A percentile compares a stretch with the other conserved stretches of the same genome.
phyloP scores from a whole-genome alignment of 352 stramenopile species.

The Globisporangium alternatum region DNA sequence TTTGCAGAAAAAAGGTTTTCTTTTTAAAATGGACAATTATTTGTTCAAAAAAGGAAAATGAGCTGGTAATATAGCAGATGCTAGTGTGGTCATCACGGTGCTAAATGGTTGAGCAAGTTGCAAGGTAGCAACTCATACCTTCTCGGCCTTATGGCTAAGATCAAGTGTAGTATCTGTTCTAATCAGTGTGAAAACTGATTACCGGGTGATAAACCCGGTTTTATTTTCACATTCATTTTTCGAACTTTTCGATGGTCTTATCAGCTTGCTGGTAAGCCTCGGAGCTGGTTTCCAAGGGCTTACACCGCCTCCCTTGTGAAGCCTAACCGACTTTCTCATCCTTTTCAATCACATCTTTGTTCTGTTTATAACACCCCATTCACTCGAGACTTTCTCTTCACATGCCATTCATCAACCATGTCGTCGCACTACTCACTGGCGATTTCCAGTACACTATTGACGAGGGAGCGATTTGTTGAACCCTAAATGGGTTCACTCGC shows the following conservation, averaged over 20 bases:
- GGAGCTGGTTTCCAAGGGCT: not conserved
- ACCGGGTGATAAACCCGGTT: constrained; percentile 41
- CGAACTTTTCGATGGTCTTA: not conserved
- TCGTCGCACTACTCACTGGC: too few species aligned
- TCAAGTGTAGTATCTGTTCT: constrained; percentile 93
- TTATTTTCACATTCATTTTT: constrained; percentile 87
- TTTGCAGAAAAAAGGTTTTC: not conserved
- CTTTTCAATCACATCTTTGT: not conserved
- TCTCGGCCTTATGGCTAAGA: constrained; percentile 89
- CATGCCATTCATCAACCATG: too few species aligned
- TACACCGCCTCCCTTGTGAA: constrained; percentile 3
- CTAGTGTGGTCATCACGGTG: not conserved
- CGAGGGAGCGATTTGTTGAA: too few species aligned
- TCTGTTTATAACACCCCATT: too few species aligned
- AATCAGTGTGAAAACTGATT: constrained; percentile 92
- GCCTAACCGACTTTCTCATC: not conserved
- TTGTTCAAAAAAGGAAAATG: not conserved
- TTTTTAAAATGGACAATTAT: not conserved
- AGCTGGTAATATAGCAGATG: not conserved
- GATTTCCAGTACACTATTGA: too few species aligned
- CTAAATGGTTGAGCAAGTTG: not conserved
- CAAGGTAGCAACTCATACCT: constrained; percentile 42
- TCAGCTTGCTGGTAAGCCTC: constrained; percentile 4
- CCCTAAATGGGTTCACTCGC: too few species aligned
- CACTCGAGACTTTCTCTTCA: too few species aligned